Evolutionary conservation across 192 early-diverging fungal genomes (phyloP).

Genomic region (Linnemannia zychae): DNA sequence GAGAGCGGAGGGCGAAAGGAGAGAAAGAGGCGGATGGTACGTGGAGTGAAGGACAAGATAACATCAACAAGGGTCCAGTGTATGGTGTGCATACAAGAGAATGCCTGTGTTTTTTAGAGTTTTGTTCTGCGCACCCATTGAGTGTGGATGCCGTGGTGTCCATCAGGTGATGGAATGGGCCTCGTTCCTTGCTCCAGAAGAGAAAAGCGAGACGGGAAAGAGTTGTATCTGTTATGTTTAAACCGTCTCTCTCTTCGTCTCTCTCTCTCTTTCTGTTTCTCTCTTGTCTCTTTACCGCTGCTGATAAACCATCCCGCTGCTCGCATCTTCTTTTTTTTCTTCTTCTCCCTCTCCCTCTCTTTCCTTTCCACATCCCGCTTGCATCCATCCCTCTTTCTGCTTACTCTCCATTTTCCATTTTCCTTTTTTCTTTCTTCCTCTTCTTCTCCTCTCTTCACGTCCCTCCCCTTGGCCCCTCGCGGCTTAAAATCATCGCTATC

Average conservation of each 20-base stretch:
- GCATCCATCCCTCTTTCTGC: conserved; percentile 1
- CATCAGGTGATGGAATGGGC: conserved; percentile 2
- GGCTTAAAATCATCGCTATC: not conserved
- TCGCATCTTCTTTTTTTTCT: not conserved
- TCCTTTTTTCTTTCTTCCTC: not conserved
- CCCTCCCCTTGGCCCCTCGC: not conserved
- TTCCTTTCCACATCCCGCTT: not conserved
- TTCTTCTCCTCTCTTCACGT: not conserved
- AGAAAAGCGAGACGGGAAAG: not conserved
- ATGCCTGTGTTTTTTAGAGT: not conserved
- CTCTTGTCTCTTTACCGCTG: not conserved
- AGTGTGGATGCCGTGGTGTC: conserved; percentile 1
- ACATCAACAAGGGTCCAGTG: not conserved
- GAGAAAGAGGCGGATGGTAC: not conserved
- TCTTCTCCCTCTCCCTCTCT: not conserved
- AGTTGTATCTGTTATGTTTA: conserved; percentile 9
- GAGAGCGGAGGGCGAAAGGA: not conserved
- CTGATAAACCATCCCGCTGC: too few species aligned
- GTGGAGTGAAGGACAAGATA: not conserved
- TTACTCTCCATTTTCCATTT: not conserved
- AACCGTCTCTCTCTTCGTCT: not conserved
- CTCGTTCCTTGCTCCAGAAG: too few species aligned
- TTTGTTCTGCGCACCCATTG: not conserved
- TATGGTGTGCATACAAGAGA: not conserved
- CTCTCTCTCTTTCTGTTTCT: not conserved